Conservation (phyloP, 2,329 filamentous ascomycete genomes). For the Diplodia seriata region DNA sequence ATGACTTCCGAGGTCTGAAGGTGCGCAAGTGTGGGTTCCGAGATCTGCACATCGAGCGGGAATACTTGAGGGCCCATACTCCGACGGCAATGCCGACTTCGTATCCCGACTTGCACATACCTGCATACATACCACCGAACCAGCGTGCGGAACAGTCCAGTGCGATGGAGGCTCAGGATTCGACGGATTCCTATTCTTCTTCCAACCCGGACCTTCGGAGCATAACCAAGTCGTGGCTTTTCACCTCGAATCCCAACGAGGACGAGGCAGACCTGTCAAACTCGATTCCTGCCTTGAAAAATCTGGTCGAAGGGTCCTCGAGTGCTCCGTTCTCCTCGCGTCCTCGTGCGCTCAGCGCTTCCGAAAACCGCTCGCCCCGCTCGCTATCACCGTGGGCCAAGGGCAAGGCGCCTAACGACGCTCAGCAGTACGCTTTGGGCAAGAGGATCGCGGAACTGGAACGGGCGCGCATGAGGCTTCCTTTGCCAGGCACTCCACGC, state of each 20-base stretch:
- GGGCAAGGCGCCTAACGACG: slow-evolving; percentile 39
- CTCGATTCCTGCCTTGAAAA: slow-evolving; percentile 14
- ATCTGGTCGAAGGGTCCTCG: background rate
- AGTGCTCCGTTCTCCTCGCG: slow-evolving; percentile 41
- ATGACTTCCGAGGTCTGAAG: slow-evolving; percentile 64
- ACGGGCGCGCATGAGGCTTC: slow-evolving; percentile 36
- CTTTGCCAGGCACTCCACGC: slow-evolving; percentile 48
- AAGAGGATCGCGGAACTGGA: slow-evolving; percentile 27
- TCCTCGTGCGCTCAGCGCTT: slow-evolving; percentile 48
- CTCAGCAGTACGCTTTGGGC: slow-evolving; percentile 23
- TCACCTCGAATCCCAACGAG: slow-evolving; percentile 2
- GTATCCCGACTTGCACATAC: slow-evolving; percentile 36
- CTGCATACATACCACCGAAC: slow-evolving; percentile 36
- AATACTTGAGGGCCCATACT: slow-evolving; percentile 47
- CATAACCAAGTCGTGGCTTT: slow-evolving; percentile 19
- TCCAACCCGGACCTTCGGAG: slow-evolving; percentile 17
- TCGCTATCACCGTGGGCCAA: slow-evolving; percentile 40
- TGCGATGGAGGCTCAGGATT: slow-evolving; percentile 18
- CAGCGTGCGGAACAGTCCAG: slow-evolving; percentile 21
- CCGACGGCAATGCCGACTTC: background rate
- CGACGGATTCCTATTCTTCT: slow-evolving; percentile 13
- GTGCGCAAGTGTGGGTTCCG: slow-evolving; percentile 64
- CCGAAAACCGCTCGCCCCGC: slow-evolving; percentile 46
- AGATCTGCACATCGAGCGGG: slow-evolving; percentile 59
- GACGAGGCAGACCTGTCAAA: slow-evolving; percentile 17